Conservation (phyloP, 495 filamentous ascomycete species). For the Neohortaea acidophila region DNA sequence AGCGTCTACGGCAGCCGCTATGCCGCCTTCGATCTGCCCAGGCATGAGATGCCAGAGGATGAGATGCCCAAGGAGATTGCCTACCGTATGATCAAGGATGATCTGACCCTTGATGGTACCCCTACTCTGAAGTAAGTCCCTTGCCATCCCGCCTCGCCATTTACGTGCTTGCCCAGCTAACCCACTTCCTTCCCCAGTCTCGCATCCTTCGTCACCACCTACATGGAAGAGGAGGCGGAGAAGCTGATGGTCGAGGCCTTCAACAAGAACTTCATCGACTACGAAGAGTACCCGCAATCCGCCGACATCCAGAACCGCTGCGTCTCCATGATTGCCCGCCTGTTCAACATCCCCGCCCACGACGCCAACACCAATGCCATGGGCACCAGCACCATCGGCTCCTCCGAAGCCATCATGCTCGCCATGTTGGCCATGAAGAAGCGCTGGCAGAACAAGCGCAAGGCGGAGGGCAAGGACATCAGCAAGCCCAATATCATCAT, state of each 20-base stretch:
- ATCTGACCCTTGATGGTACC: constrained; percentile 78
- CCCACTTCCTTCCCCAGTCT: constrained; percentile 37
- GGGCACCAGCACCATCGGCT: constrained; percentile 74
- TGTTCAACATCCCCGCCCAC: constrained; percentile 57
- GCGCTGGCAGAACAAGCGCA: constrained; percentile 74
- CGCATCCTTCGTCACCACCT: constrained; percentile 72
- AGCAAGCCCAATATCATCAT: constrained; percentile 79
- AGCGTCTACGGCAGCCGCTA: constrained; percentile 77
- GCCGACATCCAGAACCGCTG: constrained; percentile 88
- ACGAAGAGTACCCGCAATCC: constrained; percentile 79
- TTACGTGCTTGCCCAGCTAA: not conserved
- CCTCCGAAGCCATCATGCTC: constrained; percentile 83
- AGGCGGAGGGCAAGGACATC: constrained; percentile 57
- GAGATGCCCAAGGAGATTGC: constrained; percentile 86
- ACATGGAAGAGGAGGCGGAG: constrained; percentile 82
- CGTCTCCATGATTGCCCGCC: constrained; percentile 81
- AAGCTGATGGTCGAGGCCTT: constrained; percentile 79
- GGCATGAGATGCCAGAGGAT: constrained; percentile 71
- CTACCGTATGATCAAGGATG: constrained; percentile 89
- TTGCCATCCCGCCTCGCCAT: not conserved
- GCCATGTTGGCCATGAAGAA: constrained; percentile 88
- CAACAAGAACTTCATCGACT: constrained; percentile 72
- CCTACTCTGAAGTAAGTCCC: constrained; percentile 64
- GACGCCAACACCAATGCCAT: constrained; percentile 42
- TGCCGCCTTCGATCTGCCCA: constrained; percentile 61